Base-by-base conservation (phyloP, 1,139 yeast species). In the Nadsonia commutata region DNA sequence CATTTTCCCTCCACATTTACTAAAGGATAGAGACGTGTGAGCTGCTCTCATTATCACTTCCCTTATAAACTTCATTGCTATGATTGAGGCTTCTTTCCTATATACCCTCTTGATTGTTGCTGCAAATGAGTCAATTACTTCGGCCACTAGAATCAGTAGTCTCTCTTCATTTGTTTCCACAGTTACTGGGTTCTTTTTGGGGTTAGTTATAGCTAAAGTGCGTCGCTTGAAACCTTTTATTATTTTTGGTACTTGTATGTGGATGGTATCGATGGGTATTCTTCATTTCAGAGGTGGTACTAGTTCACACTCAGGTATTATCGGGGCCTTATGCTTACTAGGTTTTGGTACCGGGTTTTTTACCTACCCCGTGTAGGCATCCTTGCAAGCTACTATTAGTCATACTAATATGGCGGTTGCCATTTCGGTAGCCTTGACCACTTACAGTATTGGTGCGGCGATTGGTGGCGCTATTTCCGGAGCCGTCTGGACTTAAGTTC, bases 21-120 rank as follows among this genome's bases (percentile, higher is more conserved):
- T 80, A 56, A 74, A 65, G 49, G 81, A 80, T 56, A 71, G 84
- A 53, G 82, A 82, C 49, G 76, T 80, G 22, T 75, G 80, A 71
- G 72, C 82, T 50, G 79, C 84, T 51, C 47, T 72, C 41, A 53
- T 58, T 38, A 67, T 79, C 50, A 81, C 73, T n/a, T n/a, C n/a
- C n/a, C 61, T 74, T 47, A 68, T 76, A 51, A 68, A 76, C 61
- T 70, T 76, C 56, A 63, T 76, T 42, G 78, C 74, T 72, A 71
- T 72, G 60, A 74, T 78, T 80, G 83, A 80, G 42, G 76, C 76
- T 49, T 82, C 76, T 52, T 80, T 67, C 57, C 60, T 80, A 62
- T 79, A 75, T 57, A 71, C 85, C 0, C 78, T 79, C 18, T 64
- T 80, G 48, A 54, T 74, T 42, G 82, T 78, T 37, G 78, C 80